Conservation (phyloP, 2,329 filamentous ascomycete species). For the Cercospora beticola region DNA sequence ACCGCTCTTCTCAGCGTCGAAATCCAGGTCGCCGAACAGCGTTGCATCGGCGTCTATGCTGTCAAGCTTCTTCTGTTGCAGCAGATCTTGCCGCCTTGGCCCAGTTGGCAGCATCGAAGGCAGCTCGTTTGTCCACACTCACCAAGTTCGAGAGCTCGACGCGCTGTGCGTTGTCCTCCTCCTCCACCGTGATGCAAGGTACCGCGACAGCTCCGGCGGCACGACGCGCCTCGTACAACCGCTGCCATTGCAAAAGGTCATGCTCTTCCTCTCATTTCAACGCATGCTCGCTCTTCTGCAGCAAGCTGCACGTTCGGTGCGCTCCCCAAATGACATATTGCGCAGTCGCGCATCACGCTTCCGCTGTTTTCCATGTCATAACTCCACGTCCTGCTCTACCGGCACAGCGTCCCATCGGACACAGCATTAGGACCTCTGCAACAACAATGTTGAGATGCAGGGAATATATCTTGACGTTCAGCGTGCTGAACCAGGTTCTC, state of each 20-base stretch:
- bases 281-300: conserved; percentile 21
- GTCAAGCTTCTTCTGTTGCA: conserved; percentile 8
- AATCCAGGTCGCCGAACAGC: conserved; percentile 7
- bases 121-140: conserved; percentile 28
- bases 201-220: conserved; percentile 22
- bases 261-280: conserved; percentile 16
- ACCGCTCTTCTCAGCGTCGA: background rate
- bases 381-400: conserved; percentile 14
- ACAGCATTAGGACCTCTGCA: conserved; percentile 16
- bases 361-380: conserved; percentile 2
- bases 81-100: background rate
- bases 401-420: conserved; percentile 19
- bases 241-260: conserved; percentile 20
- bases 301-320: conserved; percentile 22
- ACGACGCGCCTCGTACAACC: conserved; percentile 20
- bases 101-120: conserved; percentile 17
- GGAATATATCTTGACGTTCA: conserved; percentile 11
- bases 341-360: conserved; percentile 11
- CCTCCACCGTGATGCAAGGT: conserved; percentile 26
- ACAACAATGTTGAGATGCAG: conserved; percentile 10
- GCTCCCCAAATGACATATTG: conserved; percentile 14
- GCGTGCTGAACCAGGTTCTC: conserved; percentile 26
- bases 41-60: conserved; percentile 15
- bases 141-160: conserved; percentile 3
- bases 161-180: conserved; percentile 19